Conservation (phyloP, 352 stramenopile species). For the Phytophthora europaea region DNA sequence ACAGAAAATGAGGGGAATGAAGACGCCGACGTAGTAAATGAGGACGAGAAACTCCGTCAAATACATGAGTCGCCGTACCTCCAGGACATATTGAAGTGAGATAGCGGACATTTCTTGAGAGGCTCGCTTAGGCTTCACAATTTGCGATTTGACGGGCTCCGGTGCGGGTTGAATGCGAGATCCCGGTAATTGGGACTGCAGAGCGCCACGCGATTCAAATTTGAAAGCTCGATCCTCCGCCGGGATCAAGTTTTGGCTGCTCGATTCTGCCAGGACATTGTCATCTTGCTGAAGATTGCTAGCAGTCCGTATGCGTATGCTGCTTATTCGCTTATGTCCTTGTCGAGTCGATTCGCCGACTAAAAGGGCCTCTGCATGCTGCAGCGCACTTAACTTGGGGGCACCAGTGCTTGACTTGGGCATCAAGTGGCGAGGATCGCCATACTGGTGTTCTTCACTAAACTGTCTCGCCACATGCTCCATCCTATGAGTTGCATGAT, state of each 20-base stretch:
- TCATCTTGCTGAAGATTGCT: not conserved
- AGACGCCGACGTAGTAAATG: constrained; percentile 38
- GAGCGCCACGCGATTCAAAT: not conserved
- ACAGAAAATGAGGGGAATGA: constrained; percentile 44
- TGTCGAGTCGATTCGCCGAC: not conserved
- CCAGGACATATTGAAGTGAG: constrained; percentile 6
- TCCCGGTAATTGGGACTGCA: constrained; percentile 2
- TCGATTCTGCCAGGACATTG: not conserved
- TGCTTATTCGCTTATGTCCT: not conserved
- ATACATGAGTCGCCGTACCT: constrained; percentile 22
- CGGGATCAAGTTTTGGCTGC: not conserved
- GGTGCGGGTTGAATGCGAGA: constrained; percentile 10
- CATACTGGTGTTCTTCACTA: constrained; percentile 4
- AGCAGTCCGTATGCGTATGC: not conserved
- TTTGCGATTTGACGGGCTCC: not conserved
- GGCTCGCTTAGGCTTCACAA: not conserved
- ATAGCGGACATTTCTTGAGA: not conserved
- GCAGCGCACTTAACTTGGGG: constrained; percentile 8
- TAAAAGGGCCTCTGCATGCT: constrained; percentile 10
- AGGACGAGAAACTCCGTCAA: constrained; percentile 38
- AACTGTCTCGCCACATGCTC: constrained; percentile 8
- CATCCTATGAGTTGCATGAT: constrained; percentile 5
- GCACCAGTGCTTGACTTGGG: constrained; percentile 16
- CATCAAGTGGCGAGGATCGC: not conserved
- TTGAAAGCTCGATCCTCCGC: constrained; percentile 4